Evolutionary conservation across 805 yeast species (phyloP).

Genomic region (Alloascoidea hylecoeti): DNA sequence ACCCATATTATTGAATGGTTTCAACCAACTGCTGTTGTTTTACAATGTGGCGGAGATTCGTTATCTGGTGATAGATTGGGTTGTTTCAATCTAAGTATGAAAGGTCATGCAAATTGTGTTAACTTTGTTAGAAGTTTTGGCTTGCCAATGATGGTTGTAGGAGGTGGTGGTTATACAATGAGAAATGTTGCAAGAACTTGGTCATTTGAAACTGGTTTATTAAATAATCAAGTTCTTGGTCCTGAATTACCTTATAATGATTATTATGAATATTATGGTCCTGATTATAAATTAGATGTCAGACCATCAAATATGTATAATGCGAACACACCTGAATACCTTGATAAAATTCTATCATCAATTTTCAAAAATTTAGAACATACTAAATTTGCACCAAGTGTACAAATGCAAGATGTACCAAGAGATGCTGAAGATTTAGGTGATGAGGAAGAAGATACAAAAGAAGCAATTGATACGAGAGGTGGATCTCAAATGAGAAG

Average conservation of each 20-base stretch:
- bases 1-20: constrained; percentile 84
- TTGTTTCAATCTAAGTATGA: constrained; percentile 81
- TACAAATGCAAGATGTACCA: constrained; percentile 84
- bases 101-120: constrained; percentile 94
- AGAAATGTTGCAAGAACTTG: constrained; percentile 88
- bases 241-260: constrained; percentile 83
- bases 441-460: constrained; percentile 76
- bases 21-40: constrained; percentile 87
- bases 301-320: constrained; percentile 94
- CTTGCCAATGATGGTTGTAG: constrained; percentile 78
- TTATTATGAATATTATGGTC: constrained; percentile 94
- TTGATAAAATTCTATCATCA: constrained; percentile 69
- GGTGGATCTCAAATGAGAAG: constrained; percentile 85
- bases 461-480: constrained; percentile 68
- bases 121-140: constrained; percentile 80
- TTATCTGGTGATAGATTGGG: constrained; percentile 89
- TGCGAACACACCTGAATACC: constrained; percentile 86
- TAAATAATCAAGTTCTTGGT: constrained; percentile 40
- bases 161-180: constrained; percentile 98
- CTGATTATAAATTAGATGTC: constrained; percentile 90
- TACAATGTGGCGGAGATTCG: constrained; percentile 97
- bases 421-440: constrained; percentile 77
- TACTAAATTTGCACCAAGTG: constrained; percentile 96
- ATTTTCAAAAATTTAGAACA: constrained; percentile 69
- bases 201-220: constrained; percentile 85